A percentile compares a stretch with the other conserved stretches of the same genome.
phyloP scores from a whole-genome alignment of 345 rosid genomes.

The Melaleuca alternifolia region DNA sequence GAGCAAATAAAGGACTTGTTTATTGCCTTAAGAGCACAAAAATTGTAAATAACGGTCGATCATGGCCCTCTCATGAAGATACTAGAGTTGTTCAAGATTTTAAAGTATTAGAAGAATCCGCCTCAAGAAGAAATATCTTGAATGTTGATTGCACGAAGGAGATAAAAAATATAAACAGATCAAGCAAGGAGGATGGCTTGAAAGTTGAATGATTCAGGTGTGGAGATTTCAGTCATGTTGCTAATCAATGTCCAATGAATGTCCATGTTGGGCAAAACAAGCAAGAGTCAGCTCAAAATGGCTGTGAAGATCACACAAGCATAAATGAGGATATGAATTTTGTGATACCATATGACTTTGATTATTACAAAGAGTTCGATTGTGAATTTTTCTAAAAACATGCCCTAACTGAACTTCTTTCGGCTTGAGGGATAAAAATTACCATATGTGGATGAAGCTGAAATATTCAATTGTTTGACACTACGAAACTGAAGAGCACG shows the following conservation, averaged over 20 bases:
- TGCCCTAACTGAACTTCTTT: background rate
- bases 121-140: background rate
- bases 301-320: background rate
- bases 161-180: background rate
- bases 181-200: background rate
- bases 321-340: background rate
- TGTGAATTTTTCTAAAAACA: background rate
- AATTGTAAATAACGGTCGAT: background rate
- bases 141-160: background rate
- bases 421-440: background rate
- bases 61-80: background rate
- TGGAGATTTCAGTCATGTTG: background rate
- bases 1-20: background rate
- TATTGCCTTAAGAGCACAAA: background rate
- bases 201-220: background rate
- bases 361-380: background rate
- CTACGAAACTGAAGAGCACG: background rate
- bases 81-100: background rate
- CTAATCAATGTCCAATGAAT: background rate
- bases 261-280: background rate
- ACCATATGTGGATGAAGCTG: background rate
- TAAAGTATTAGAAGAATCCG: background rate
- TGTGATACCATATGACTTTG: background rate
- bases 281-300: background rate
- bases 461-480: background rate